phyloP scores from a whole-genome alignment of 331 rosid species.

The Pyracantha coccinea region DNA sequence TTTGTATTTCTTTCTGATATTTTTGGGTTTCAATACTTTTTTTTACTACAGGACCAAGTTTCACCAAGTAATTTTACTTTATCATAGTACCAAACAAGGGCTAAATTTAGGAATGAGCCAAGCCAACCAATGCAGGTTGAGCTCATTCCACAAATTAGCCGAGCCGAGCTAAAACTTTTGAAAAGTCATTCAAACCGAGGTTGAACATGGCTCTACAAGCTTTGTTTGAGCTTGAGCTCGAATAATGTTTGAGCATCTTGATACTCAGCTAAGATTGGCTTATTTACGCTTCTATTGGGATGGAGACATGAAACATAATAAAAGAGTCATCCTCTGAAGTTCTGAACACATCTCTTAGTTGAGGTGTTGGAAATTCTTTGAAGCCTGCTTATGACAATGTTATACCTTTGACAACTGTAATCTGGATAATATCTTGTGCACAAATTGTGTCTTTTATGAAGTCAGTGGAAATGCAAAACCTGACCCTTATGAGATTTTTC shows the following conservation, averaged over 20 bases:
- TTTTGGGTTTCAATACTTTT: not conserved
- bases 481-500: slow-evolving; percentile 25
- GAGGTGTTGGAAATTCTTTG: not conserved
- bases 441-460: not conserved
- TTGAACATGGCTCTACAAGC: not conserved
- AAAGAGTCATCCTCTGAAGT: not conserved
- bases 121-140: not conserved
- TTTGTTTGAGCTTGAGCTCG: too few species aligned
- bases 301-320: not conserved
- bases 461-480: not conserved
- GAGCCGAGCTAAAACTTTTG: not conserved
- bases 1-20: not conserved
- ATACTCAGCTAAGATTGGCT: not conserved
- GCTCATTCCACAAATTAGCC: not conserved
- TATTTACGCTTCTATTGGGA: not conserved
- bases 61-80: not conserved
- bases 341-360: not conserved
- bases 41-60: not conserved
- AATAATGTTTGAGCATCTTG: not conserved
- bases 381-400: not conserved
- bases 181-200: not conserved
- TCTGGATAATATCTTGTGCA: slow-evolving; percentile 2
- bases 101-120: not conserved
- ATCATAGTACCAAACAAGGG: not conserved
- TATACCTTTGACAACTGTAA: not conserved